Evolutionary conservation across 2,329 filamentous ascomycete species (phyloP).

Genomic region (Pyrenophora tritici-repentis): DNA sequence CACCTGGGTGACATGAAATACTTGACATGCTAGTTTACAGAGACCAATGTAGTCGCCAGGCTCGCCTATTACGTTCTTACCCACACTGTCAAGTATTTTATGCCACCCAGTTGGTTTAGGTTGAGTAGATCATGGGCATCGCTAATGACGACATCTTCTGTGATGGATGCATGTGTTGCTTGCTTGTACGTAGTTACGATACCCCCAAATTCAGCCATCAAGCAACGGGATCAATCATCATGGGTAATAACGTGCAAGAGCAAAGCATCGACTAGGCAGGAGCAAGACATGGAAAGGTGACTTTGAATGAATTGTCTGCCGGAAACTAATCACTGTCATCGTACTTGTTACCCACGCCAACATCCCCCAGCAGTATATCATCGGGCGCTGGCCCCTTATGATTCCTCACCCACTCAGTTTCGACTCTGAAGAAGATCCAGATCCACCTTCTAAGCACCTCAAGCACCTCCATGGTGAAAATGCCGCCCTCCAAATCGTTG

Average conservation of each 20-base stretch:
- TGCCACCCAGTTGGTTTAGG: too few relatives aligned
- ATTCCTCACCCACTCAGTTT: conserved; percentile 81
- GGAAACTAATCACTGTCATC: conserved; percentile 58
- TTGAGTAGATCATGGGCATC: background rate
- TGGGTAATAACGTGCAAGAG: too few relatives aligned
- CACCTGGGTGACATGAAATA: too few relatives aligned
- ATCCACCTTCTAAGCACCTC: conserved; percentile 91
- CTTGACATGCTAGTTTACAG: too few relatives aligned
- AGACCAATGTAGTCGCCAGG: too few relatives aligned
- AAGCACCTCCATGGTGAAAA: conserved; percentile 84
- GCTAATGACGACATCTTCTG: background rate
- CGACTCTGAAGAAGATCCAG: conserved; percentile 95
- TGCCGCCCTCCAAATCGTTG: conserved; percentile 82
- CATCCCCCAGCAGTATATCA: conserved; percentile 75
- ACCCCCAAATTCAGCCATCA: too few relatives aligned
- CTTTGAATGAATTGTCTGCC: background rate
- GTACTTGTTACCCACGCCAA: conserved; percentile 62
- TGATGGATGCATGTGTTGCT: too few relatives aligned
- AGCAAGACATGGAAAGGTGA: background rate
- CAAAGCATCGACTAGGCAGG: too few relatives aligned
- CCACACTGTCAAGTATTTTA: too few relatives aligned
- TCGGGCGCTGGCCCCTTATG: conserved; percentile 63
- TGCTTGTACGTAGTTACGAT: too few relatives aligned
- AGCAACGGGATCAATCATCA: background rate
- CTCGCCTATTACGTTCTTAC: too few relatives aligned